Percentiles rank a stretch among this genome's conserved stretches.
Evolutionary conservation across 2,329 filamentous ascomycete genomes (phyloP).

Genomic region (Seiridium cupressi): DNA sequence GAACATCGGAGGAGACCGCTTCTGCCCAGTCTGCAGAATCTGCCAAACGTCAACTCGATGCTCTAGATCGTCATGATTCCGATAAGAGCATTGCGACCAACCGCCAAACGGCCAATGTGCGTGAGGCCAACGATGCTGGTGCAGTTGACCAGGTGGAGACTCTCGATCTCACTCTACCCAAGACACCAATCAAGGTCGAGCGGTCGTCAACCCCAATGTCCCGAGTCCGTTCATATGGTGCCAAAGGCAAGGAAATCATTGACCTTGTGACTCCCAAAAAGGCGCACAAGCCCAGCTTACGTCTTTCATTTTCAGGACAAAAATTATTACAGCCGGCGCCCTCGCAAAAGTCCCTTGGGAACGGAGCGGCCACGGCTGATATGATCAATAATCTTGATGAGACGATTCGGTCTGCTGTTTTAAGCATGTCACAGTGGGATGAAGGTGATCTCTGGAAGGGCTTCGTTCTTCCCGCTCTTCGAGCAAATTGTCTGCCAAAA

Average conservation of each 20-base stretch:
- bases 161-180: background rate
- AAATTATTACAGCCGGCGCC: too few species aligned
- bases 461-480: background rate
- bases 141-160: background rate
- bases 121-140: background rate
- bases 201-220: background rate
- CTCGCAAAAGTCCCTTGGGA: too few species aligned
- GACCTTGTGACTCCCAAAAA: background rate
- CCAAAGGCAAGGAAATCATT: background rate
- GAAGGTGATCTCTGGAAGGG: background rate
- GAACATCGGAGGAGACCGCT: background rate
- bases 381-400: background rate
- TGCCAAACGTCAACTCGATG: background rate
- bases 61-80: too few species aligned
- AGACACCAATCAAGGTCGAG: background rate
- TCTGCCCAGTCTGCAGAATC: background rate
- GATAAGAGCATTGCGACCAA: background rate
- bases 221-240: background rate
- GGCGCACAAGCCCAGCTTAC: background rate
- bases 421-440: background rate
- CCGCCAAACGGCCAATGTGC: background rate
- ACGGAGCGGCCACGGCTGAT: too few species aligned
- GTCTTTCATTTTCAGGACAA: background rate
- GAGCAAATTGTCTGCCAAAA: background rate
- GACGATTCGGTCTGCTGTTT: background rate